A percentile compares a stretch with the other conserved stretches of the same genome.
Conservation (phyloP, 768 basidiomycete species). For the Chalciporus pseudorubinellus region DNA sequence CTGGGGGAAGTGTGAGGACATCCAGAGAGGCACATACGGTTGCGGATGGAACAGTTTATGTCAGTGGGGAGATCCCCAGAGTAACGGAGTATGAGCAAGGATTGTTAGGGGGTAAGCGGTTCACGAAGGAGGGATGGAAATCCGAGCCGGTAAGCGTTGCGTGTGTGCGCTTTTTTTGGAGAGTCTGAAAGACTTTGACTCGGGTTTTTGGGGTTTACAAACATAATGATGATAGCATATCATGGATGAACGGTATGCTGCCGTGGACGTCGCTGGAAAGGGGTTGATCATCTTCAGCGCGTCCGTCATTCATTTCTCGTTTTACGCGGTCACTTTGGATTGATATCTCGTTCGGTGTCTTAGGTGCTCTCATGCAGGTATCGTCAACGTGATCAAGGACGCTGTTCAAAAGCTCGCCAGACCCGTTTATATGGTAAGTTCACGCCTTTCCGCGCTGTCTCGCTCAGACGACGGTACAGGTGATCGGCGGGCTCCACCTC, state of each 20-base stretch:
- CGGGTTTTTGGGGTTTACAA: not conserved
- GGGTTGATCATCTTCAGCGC: constrained; percentile 83
- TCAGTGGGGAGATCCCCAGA: constrained; percentile 80
- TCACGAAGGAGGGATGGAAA: constrained; percentile 48
- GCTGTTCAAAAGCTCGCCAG: constrained; percentile 59
- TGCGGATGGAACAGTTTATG: constrained; percentile 60
- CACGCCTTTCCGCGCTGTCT: too few species aligned
- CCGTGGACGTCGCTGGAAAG: constrained; percentile 75
- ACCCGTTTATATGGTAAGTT: constrained; percentile 70
- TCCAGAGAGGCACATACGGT: constrained; percentile 63
- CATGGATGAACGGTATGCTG: constrained; percentile 81
- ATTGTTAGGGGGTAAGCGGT: constrained; percentile 64
- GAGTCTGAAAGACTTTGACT: not conserved
- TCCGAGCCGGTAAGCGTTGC: constrained; percentile 48
- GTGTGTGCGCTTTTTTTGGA: too few species aligned
- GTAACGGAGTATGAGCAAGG: constrained; percentile 68
- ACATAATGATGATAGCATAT: constrained; percentile 56
- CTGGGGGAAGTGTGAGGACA: constrained; percentile 55
- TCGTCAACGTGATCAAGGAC: constrained; percentile 78
- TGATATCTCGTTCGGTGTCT: not conserved
- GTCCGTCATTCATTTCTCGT: constrained; percentile 41
- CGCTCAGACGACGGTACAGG: too few species aligned
- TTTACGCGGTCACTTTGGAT: not conserved
- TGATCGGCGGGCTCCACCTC: constrained; percentile 79
- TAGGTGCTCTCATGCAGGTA: constrained; percentile 77